Percentiles rank a stretch among this genome's conserved stretches.
Conservation (phyloP, 1,139 yeast genomes). For the Zygosaccharomyces pseudobailii region DNA sequence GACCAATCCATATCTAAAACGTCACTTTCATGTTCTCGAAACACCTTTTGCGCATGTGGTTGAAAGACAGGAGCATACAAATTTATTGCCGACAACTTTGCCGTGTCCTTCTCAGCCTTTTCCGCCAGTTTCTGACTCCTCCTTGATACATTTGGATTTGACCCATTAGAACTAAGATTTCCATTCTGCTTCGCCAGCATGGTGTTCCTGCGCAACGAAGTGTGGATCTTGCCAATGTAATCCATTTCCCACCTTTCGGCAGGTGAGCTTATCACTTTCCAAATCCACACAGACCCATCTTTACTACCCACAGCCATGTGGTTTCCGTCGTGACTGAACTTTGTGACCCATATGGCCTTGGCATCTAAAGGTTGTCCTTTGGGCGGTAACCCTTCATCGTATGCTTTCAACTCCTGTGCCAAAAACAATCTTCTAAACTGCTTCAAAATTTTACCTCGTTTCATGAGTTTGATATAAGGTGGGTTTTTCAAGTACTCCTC, state of each 20-base stretch:
- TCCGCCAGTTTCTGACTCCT: slow-evolving; percentile 1
- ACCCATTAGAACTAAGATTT: slow-evolving; percentile 6
- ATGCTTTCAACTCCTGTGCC: slow-evolving; percentile 66
- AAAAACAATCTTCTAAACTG: slow-evolving; percentile 57
- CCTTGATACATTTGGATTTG: slow-evolving; percentile 6
- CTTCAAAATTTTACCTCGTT: slow-evolving; percentile 43
- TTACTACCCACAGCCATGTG: slow-evolving; percentile 81
- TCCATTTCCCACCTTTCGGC: slow-evolving; percentile 49
- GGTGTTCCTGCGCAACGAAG: slow-evolving; percentile 6
- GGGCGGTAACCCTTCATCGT: slow-evolving; percentile 10
- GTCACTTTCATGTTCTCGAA: slow-evolving; percentile 65
- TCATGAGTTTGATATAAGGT: slow-evolving; percentile 47
- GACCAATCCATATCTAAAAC: slow-evolving; percentile 82
- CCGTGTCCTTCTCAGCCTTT: slow-evolving; percentile 2
- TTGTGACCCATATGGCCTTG: slow-evolving; percentile 64
- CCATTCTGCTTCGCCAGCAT: slow-evolving; percentile 4
- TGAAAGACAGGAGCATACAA: slow-evolving; percentile 75
- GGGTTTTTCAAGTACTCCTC: slow-evolving; percentile 45
- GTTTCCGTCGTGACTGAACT: slow-evolving; percentile 74
- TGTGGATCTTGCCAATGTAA: slow-evolving; percentile 5
- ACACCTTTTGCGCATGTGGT: slow-evolving; percentile 57
- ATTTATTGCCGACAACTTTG: slow-evolving; percentile 11
- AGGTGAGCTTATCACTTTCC: slow-evolving; percentile 74
- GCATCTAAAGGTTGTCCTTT: slow-evolving; percentile 8
- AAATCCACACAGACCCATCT: slow-evolving; percentile 59